These are phyloP conservation scores for Lactarius psammicola DNA, from an alignment of 768 basidiomycete species.

Conservation along the genomic window DNA sequence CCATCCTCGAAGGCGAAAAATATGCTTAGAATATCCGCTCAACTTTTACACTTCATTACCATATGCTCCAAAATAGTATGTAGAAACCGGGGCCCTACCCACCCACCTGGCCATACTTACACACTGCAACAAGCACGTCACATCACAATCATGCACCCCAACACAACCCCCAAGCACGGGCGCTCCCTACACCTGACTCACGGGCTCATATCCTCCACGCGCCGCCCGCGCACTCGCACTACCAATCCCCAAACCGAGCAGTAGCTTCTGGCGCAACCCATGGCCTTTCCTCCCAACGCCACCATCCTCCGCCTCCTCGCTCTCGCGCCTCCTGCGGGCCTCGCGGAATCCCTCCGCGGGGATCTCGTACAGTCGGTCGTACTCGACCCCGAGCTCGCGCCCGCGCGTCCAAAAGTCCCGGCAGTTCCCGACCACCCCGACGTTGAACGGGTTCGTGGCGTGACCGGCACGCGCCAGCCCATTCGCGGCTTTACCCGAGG, in stretches of 20 bases:
- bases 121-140: too few species aligned
- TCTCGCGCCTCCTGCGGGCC: conserved; percentile 58
- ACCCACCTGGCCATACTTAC: not conserved
- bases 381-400: conserved; percentile 83
- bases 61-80: not conserved
- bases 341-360: conserved; percentile 81
- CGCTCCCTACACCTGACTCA: conserved; percentile 52
- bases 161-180: too few species aligned
- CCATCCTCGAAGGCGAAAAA: not conserved
- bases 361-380: conserved; percentile 85
- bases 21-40: not conserved
- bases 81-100: not conserved
- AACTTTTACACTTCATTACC: not conserved
- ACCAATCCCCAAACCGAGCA: conserved; percentile 56
- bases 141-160: too few species aligned
- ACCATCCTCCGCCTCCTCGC: conserved; percentile 54
- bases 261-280: conserved; percentile 47
- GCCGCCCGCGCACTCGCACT: conserved; percentile 44
- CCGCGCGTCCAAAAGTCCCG: conserved; percentile 94
- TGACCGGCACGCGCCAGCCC: conserved; percentile 76
- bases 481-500: conserved; percentile 83
- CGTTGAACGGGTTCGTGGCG: conserved; percentile 89
- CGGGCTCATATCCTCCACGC: conserved; percentile 60
- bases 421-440: conserved; percentile 76
- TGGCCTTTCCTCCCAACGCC: conserved; percentile 39